Evolutionary conservation across 345 rosid genomes (phyloP), one percentile per base, ranked within the genome.

Genomic region (Combretum micranthum): DNA sequence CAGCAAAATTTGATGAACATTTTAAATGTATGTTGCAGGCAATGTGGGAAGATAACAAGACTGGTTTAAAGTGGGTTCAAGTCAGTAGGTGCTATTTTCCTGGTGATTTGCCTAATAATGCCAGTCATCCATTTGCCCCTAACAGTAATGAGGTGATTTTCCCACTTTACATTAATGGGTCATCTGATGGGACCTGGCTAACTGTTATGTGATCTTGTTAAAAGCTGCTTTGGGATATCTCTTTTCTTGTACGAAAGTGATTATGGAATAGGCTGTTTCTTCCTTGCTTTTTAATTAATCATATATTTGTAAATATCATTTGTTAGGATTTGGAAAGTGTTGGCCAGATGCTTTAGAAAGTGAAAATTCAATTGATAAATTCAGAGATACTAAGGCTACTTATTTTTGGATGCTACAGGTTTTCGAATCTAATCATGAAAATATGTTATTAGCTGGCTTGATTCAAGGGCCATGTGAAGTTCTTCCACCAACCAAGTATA

Each of bases 11-110:
- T 0, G 11, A 17, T 44, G 42, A n/a, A 54, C 32, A 22, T 32
- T 42, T 44, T 37, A 54, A 12, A 32, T 17, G 45, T 48, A 51
- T 37, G 16, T 61, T 59, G 56, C 81, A 85, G 93, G 68, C 72
- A 32, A 85, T 85, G 89, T 85, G 89, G 89, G 85, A 83, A 72
- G 89, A 85, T 63, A 20, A 39, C 22, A 60, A 62, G 60, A 75
- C 75, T 42, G 85, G 86, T 23, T 72, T 67, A 55, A 85, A 77
- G 72, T 85, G 84, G 83, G 80, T 83, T 54, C 59, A 58, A 65
- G 75, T 79, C 19, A 71, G 63, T 48, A 79, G 70, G 74, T 85
- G 83, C 68, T 82, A 74, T 73, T 82, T 78, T 73, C 88, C 88
- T n/a, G 64, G 61, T 50, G 84, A 82, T 72, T 78, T 85, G 65